These are phyloP conservation scores for Eucalyptus victrix DNA, from an alignment of 345 rosid species.

Conservation along the genomic window DNA sequence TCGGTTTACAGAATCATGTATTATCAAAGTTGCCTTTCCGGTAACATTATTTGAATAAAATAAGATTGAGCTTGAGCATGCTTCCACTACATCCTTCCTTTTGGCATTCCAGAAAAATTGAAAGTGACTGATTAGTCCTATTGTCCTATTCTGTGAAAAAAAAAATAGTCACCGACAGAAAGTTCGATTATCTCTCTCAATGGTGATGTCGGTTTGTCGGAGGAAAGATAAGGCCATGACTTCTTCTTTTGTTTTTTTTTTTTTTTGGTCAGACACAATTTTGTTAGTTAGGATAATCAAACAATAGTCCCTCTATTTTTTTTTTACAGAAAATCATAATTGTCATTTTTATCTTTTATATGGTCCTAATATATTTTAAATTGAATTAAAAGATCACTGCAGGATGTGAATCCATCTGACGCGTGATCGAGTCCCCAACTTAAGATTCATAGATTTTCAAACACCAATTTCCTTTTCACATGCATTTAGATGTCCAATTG, in stretches of 20 bases:
- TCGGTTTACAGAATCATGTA: background rate
- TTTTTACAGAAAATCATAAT: slow-evolving; percentile 8
- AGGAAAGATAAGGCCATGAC: background rate
- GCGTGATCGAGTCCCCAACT: too few species aligned
- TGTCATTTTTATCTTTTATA: background rate
- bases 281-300: background rate
- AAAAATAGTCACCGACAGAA: background rate
- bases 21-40: background rate
- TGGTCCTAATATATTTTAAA: background rate
- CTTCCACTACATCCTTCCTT: too few species aligned
- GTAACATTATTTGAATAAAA: background rate
- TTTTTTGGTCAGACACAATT: too few species aligned
- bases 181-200: background rate
- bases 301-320: background rate
- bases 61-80: too few species aligned
- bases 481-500: too few species aligned
- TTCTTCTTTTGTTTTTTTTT: too few species aligned
- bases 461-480: too few species aligned
- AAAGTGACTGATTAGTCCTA: background rate
- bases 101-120: too few species aligned
- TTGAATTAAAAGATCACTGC: background rate
- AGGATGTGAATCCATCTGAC: too few species aligned
- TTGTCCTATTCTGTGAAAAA: background rate
- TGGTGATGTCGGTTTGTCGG: background rate
- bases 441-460: too few species aligned